Base-by-base conservation (phyloP, 495 filamentous ascomycete species). In the Niebla homalea region DNA sequence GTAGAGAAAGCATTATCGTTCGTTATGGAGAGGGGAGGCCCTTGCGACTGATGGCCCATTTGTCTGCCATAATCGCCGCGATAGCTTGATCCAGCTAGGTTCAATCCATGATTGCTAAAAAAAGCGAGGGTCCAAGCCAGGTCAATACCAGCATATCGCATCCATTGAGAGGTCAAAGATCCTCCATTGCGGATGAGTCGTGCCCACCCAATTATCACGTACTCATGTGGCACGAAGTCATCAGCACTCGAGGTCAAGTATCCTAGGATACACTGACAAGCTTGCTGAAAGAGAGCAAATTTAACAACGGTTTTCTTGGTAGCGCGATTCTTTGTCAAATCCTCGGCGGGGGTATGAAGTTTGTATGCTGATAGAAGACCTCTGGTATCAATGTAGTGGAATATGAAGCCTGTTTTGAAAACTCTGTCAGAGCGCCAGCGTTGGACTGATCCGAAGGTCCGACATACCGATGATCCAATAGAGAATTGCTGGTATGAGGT, bases 311-410 rank as follows among this genome's bases (percentile, higher is more conserved):
- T 82, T 65, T 73, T 83, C 50, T 86, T 78, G 49, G 82, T 76
- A 25, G 85, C 89, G 57, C 84, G 87, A 67, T 95, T 97, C 53
- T 90, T 75, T 62, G 87, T 85, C 15, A 82, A 62, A 48, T 95
- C 76, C 60, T 97, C 89, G 42, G 85, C 89, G 21, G 89, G 89
- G 0, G 90, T 95, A 71, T 97, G 89, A 45, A 97, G 71, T 50
- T 92, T 82, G 68, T 94, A 94, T 57, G 85, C 74, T 32, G 87
- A 78, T 58, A 93, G 89, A 37, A 87, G 73, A 62, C 92, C 84
- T 64, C 80, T 77, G 40, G 79, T 68, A 67, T 97, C 92, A 60
- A 96, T 75, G 52, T 79, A 64, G 68, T 97, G 89, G 68, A 93
- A 97, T 59, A 89, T 64, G 63, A 86, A 36, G 43, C 53, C 53